Conservation (phyloP, 192 early-diverging fungal species). For the Dissophora globulifera region DNA sequence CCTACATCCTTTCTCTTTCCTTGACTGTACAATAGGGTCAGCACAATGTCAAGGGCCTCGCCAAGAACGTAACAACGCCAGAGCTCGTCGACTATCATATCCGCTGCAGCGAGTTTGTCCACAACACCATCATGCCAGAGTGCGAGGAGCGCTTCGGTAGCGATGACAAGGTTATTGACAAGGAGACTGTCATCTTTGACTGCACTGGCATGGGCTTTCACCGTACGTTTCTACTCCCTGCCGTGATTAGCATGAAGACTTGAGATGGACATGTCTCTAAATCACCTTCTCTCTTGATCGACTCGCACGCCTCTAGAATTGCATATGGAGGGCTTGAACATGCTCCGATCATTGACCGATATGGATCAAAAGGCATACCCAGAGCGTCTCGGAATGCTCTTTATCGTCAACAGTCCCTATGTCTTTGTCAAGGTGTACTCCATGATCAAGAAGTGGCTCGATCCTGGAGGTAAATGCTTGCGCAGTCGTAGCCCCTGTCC, state of each 20-base stretch:
- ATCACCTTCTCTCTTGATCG: too few relatives aligned
- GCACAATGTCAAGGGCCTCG: slow-evolving; percentile 73
- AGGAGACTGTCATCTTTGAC: slow-evolving; percentile 91
- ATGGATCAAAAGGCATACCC: slow-evolving; percentile 96
- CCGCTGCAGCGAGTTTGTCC: slow-evolving; percentile 76
- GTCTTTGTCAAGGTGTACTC: slow-evolving; percentile 89
- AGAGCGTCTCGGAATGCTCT: slow-evolving; percentile 91
- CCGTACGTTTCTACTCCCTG: slow-evolving; percentile 61
- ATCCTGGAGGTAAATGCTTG: slow-evolving; percentile 73
- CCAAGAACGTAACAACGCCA: slow-evolving; percentile 65
- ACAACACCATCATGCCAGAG: slow-evolving; percentile 78
- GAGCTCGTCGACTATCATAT: slow-evolving; percentile 77
- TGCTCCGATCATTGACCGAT: slow-evolving; percentile 77
- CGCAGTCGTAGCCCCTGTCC: too few relatives aligned
- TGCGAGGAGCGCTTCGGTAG: slow-evolving; percentile 75
- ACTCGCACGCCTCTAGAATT: too few relatives aligned
- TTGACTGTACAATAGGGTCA: slow-evolving; percentile 65
- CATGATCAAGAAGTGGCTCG: slow-evolving; percentile 80
- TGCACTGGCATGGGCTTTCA: slow-evolving; percentile 85
- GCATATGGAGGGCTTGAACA: slow-evolving; percentile 74
- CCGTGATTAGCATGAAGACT: too few relatives aligned
- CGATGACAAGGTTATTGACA: slow-evolving; percentile 70
- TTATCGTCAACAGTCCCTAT: slow-evolving; percentile 92
- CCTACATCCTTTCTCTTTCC: too few relatives aligned
- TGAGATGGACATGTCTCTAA: too few relatives aligned